Evolutionary conservation across 371 early-diverging fungal species (phyloP), one percentile per base, ranked within the genome.

Genomic region (Dipsacomyces acuminosporus): DNA sequence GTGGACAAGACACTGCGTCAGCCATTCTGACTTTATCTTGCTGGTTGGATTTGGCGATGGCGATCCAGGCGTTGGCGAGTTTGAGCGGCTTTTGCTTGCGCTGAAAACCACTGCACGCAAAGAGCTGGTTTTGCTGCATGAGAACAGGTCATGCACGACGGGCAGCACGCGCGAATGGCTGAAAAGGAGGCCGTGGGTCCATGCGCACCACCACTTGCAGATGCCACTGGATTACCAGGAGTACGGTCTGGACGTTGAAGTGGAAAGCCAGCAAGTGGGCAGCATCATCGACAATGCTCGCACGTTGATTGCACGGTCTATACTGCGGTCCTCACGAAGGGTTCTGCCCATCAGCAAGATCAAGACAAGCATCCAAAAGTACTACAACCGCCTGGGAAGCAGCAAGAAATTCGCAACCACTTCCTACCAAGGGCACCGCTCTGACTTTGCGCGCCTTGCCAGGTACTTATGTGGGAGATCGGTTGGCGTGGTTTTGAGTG

Each of bases 401-500:
- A 47, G 46, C 35, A 51, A 41, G 38, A 52, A 45, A 54, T 30
- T 45, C 22, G 56, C 59, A 35, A 67, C 75, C 2, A 44, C 71
- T 1, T 52, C 74, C 2, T 64, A 73, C 56, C 46, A 76, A 71
- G 41, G 75, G 42, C 74, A 73, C 56, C 75, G 82, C 25, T 78
- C 77, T 22, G 90, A 90, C 59, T 88, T 89, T 80, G 83, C 88
- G 6, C 76, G 99, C 44, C 76, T 99, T 23, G 94, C 94, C 3
- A 87, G 99, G 36, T 84, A 95, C 14, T 74, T 99, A 44, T 85
- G 91, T 34, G 95, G 93, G 20, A 87, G 86, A 59, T 93, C 96
- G 0, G 91, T 99, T 15, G 99, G 99, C 1, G 73, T 99, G 2
- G 99, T 97, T n/a, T 79, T 99, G 26, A 97, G 99, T 26, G 99